Base-by-base conservation (phyloP, 345 rosid genomes). In the Salix dunnii region DNA sequence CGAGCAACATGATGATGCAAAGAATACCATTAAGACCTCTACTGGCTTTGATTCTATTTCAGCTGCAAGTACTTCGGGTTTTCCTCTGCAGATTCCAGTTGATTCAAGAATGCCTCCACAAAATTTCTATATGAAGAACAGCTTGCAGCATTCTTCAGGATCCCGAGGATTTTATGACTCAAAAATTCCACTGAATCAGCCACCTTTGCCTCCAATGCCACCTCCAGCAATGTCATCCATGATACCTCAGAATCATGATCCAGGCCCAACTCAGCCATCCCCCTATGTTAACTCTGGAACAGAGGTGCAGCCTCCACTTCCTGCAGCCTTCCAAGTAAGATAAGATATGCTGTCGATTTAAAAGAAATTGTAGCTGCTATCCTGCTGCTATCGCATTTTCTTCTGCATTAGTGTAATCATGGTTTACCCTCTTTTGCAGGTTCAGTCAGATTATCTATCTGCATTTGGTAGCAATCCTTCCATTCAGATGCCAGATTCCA, bases 131-230 rank as follows among this genome's bases (percentile, higher is more conserved):
- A 73, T 79, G 27, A 96, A 91, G 80, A 88, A 83, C 77, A 86
- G 87, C 76, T 89, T 87, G 14, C 99, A 89, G 74, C 87, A 85
- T 85, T 75, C 76, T 31, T 80, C 82, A 72, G 90, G 88, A 71
- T 82, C 88, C 73, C 91, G 92, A 73, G 96, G 97, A 82, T 76
- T 79, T 66, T 91, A 96, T 81, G 97, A 93, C 66, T 92, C 85
- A 76, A 91, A 90, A 83, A 70, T 76, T 79, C 69, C 85, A 77
- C 81, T 85, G 49, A 89, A 84, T 83, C 98, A 92, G 80, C 99
- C 98, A 72, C 97, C 99, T 79, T 86, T 96, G 83, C 97, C 99
- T 79, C 91, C 91, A 38, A 86, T 91, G 88, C 98, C 96, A 8
- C 98, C 97, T 42, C 97, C 97, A 74, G 76, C 84, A 73, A 71